These are phyloP conservation scores for Phytophthora quininea DNA, from an alignment of 352 stramenopile species.

Conservation along the genomic window DNA sequence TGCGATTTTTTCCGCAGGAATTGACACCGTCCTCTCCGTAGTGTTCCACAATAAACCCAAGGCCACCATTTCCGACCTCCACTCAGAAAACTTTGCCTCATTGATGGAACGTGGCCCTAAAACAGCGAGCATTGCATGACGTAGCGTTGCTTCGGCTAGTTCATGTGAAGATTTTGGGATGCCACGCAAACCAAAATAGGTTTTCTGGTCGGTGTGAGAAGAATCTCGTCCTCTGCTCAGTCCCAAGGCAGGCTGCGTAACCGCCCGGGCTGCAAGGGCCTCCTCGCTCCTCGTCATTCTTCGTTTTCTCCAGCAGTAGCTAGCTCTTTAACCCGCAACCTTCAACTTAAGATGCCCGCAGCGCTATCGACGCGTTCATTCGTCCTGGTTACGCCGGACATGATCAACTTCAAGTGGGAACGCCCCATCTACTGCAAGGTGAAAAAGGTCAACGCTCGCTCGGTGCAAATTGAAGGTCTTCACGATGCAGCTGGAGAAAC, in stretches of 20 bases:
- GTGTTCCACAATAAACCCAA: slow-evolving; percentile 8
- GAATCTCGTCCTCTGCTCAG: background rate
- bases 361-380: background rate
- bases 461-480: background rate
- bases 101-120: slow-evolving; percentile 22
- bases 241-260: background rate
- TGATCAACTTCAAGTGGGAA: background rate
- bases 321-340: background rate
- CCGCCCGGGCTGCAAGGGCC: no score
- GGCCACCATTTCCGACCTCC: slow-evolving; percentile 1
- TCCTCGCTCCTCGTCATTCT: background rate
- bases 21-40: background rate
- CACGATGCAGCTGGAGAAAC: slow-evolving; percentile 1
- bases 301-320: background rate
- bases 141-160: background rate
- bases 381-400: background rate
- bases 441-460: background rate
- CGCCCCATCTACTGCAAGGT: slow-evolving; percentile 6
- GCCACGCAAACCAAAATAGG: background rate
- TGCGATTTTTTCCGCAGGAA: slow-evolving; percentile 12
- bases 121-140: slow-evolving; percentile 14
- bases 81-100: slow-evolving; percentile 24
- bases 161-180: background rate
- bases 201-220: background rate
- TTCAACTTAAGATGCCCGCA: background rate